Conservation (phyloP, 2,329 filamentous ascomycete genomes). For the Aspergillus hiratsukae region DNA sequence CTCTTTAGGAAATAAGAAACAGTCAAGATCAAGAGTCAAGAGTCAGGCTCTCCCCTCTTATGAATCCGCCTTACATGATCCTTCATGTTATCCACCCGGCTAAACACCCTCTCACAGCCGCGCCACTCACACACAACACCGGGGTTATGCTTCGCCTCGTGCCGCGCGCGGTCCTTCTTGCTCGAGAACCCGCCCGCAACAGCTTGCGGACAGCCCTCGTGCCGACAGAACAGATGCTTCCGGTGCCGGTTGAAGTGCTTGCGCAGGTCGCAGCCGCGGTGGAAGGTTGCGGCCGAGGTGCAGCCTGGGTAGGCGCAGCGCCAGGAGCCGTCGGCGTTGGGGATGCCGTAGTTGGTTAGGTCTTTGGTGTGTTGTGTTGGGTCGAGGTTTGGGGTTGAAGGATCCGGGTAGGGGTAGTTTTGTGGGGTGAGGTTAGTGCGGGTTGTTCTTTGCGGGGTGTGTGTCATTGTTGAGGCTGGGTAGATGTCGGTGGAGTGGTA, state of each 20-base stretch:
- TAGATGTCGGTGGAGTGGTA: neutral
- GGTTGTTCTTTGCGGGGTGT: neutral
- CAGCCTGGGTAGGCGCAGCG: constrained; percentile 57
- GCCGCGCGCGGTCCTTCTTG: constrained; percentile 58
- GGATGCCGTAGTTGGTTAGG: constrained; percentile 30
- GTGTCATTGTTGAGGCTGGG: neutral
- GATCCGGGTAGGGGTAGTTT: neutral
- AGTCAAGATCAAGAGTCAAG: neutral
- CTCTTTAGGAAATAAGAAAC: no score
- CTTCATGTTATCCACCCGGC: constrained; percentile 59
- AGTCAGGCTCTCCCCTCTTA: constrained; percentile 16
- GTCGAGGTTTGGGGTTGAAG: neutral
- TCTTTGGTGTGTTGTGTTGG: constrained; percentile 14
- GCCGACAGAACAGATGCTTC: constrained; percentile 58
- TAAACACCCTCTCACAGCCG: constrained; percentile 56
- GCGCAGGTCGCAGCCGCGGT: constrained; percentile 56
- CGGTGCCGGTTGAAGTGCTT: constrained; percentile 61
- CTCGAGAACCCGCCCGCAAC: constrained; percentile 56
- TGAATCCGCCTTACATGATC: constrained; percentile 46
- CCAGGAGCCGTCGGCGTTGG: constrained; percentile 44
- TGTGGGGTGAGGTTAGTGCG: neutral
- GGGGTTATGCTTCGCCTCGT: constrained; percentile 61
- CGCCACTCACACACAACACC: constrained; percentile 56
- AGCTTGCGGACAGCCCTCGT: constrained; percentile 55
- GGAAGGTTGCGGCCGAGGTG: constrained; percentile 55